Base-by-base conservation (phyloP, 2,329 filamentous ascomycete genomes). In the Pseudogymnoascus sp. region DNA sequence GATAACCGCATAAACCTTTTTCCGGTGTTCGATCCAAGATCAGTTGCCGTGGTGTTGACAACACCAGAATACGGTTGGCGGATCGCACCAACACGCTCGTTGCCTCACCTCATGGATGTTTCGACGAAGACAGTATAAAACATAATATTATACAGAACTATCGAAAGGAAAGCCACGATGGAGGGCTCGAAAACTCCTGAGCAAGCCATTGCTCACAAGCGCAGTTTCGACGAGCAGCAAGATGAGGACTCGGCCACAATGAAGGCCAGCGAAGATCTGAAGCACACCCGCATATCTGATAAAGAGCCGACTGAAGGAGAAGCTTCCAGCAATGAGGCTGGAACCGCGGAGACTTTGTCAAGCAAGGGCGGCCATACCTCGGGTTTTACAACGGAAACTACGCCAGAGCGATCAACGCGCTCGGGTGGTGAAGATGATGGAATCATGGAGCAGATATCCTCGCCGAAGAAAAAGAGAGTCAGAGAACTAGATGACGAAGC, bases 391-490 rank as follows among this genome's bases (percentile, higher is more conserved):
- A 70, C 68, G 63, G 65, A 66, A 26, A 66, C 35, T 56, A 73
- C 72, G 19, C 72, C 72, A 29, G 70, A 72, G 33, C 72, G 19
- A 67, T 69, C 64, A 29, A 68, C 72, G 33, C 75, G 76, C 2
- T 76, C 76, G 21, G 75, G 77, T 38, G 70, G 72, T 56, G 72
- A 75, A 62, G 69, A 72, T 65, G 74, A 80, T 61, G 73, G 76
- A 38, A 71, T 79, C 68, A 80, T 76, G 70, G 81, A 85, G 59
- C 76, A 80, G 64, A 42, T 85, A 50, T 76, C 79, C 19, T 87
- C 84, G 11, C 85, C 85, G 31, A 87, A 87, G 77, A 88, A 87
- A 79, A 88, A 87, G 77, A 80, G 85, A 67, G 71, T 71, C 24
- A 69, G 72, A 61, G 72, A 74, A 65, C 67, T 68, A 44, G 71